These are phyloP conservation scores for Euphorbia peplus DNA, from an alignment of 345 rosid genomes.

Conservation along the genomic window DNA sequence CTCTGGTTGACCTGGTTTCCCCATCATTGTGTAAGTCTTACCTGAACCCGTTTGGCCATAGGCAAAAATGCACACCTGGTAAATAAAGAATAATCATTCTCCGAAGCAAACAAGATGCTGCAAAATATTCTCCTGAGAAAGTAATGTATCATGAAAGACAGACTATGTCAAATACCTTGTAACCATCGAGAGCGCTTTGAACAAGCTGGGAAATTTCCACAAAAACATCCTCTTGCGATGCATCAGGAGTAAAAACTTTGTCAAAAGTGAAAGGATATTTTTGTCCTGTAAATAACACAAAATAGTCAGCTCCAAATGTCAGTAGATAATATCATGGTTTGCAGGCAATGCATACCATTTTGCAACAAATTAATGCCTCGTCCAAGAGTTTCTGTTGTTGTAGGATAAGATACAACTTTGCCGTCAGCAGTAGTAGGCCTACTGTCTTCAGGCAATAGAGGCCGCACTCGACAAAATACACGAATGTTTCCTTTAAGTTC, in stretches of 20 bases:
- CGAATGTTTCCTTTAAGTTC: conserved; percentile 97
- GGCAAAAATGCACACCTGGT: conserved; percentile 92
- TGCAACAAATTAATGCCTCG: conserved; percentile 71
- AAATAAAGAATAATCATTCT: conserved; percentile 13
- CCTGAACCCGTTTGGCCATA: conserved; percentile 99
- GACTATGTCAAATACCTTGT: conserved; percentile 55
- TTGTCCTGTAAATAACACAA: conserved; percentile 53
- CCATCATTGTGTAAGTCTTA: conserved; percentile 98
- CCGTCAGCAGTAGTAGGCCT: conserved; percentile 39
- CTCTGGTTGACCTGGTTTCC: conserved; percentile 65
- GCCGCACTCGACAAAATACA: conserved; percentile 96
- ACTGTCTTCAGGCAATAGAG: conserved; percentile 68
- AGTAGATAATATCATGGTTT: not conserved
- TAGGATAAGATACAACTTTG: conserved; percentile 61
- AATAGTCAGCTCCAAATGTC: conserved; percentile 5
- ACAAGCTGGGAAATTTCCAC: conserved; percentile 93
- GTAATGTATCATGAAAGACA: conserved; percentile 1
- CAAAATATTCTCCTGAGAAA: not conserved
- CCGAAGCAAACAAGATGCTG: not conserved
- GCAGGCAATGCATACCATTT: conserved; percentile 47
- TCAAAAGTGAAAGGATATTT: conserved; percentile 82
- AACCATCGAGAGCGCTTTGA: conserved; percentile 98
- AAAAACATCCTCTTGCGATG: conserved; percentile 83
- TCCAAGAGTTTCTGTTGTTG: conserved; percentile 70
- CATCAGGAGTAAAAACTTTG: conserved; percentile 69